Evolutionary conservation across 2,329 filamentous ascomycete genomes (phyloP).

Genomic region (Colletotrichum shisoi): DNA sequence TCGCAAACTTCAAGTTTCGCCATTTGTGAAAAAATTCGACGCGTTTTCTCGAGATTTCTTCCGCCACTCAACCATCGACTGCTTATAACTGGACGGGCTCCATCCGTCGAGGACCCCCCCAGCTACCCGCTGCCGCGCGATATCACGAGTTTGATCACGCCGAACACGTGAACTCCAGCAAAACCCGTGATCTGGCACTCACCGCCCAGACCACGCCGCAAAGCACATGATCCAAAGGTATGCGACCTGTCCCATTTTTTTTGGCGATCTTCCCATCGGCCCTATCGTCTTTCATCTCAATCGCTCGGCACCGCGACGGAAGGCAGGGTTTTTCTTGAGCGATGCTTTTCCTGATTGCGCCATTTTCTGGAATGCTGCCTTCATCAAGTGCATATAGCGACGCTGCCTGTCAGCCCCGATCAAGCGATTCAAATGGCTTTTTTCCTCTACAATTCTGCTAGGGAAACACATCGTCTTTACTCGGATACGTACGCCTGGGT

Average conservation of each 20-base stretch:
- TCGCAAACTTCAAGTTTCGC: constrained; percentile 24
- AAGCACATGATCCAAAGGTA: constrained; percentile 59
- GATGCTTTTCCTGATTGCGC: constrained; percentile 20
- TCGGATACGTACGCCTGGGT: background rate
- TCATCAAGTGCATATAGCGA: constrained; percentile 11
- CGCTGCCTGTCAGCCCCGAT: constrained; percentile 12
- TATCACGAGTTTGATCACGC: constrained; percentile 60
- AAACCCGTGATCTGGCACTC: constrained; percentile 55
- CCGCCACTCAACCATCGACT: constrained; percentile 21
- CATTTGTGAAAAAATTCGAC: constrained; percentile 28
- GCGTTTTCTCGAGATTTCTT: constrained; percentile 1
- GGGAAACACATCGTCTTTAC: background rate
- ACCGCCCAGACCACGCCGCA: constrained; percentile 41
- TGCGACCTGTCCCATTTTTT: constrained; percentile 43
- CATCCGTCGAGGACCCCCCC: constrained; percentile 32
- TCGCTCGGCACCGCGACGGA: constrained; percentile 28
- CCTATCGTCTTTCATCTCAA: constrained; percentile 18
- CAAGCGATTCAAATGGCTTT: constrained; percentile 26
- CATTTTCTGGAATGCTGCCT: constrained; percentile 16
- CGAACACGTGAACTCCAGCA: constrained; percentile 43
- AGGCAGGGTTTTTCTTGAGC: background rate
- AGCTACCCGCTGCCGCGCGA: constrained; percentile 48
- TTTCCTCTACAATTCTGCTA: background rate
- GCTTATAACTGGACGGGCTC: constrained; percentile 35
- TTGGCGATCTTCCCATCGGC: constrained; percentile 26